Evolutionary conservation across 108 stramenopile genomes (phyloP).

Genomic region (Cyclostephanos invisitatus): DNA sequence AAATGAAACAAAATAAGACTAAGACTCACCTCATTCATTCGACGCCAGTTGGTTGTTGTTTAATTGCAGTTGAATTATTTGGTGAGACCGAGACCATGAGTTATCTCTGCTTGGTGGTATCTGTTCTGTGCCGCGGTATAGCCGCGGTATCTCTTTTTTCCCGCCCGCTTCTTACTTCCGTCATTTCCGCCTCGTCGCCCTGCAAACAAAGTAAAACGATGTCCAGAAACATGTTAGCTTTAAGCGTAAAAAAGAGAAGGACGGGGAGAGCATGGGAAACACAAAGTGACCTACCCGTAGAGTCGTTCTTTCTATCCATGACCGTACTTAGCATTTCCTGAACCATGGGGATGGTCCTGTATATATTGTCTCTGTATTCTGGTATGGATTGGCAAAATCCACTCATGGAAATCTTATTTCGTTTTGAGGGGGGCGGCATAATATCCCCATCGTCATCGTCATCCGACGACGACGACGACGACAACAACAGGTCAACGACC

Average conservation of each 20-base stretch:
- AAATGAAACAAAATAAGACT: too few species aligned
- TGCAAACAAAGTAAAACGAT: too few species aligned
- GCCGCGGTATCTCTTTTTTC: too few species aligned
- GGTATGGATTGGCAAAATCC: neutral
- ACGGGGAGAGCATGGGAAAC: neutral
- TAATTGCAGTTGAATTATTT: too few species aligned
- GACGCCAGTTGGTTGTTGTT: too few species aligned
- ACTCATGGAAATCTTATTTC: neutral
- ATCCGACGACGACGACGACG: neutral
- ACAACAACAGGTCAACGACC: neutral
- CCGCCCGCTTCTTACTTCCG: too few species aligned
- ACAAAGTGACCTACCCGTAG: constrained; percentile 6
- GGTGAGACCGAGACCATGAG: too few species aligned
- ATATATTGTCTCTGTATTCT: neutral
- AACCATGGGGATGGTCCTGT: neutral
- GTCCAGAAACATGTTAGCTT: too few species aligned
- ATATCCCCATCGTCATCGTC: neutral
- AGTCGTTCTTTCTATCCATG: neutral
- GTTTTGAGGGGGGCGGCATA: neutral
- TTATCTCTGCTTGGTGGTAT: too few species aligned
- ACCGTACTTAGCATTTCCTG: neutral
- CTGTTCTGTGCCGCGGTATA: too few species aligned
- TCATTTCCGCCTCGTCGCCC: too few species aligned
- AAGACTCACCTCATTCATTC: too few species aligned
- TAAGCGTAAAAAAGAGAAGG: neutral